Evolutionary conservation across 2,329 filamentous ascomycete genomes (phyloP).

Genomic region (Onygenales sp.): DNA sequence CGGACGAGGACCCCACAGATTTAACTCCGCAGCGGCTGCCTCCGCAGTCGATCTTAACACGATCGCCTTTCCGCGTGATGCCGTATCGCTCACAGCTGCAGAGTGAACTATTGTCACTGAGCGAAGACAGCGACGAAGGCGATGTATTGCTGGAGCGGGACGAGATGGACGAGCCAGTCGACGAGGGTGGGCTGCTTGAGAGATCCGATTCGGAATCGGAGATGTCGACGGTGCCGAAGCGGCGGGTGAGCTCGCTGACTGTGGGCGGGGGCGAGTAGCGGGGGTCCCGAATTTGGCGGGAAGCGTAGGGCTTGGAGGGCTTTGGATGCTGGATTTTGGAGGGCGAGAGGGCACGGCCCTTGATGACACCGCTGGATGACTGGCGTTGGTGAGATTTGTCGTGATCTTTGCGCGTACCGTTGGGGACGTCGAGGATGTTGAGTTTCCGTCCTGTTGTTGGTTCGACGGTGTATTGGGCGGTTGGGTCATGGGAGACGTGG

Average conservation of each 20-base stretch:
- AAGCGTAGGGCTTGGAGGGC: conserved; percentile 79
- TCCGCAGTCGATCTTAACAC: conserved; percentile 93
- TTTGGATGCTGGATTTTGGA: conserved; percentile 87
- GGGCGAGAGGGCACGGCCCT: conserved; percentile 78
- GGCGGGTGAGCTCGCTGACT: conserved; percentile 69
- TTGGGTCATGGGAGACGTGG: conserved; percentile 94
- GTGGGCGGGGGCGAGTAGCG: conserved; percentile 65
- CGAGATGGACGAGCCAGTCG: conserved; percentile 53
- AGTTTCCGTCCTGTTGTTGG: conserved; percentile 94
- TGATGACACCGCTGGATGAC: conserved; percentile 56
- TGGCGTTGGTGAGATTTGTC: conserved; percentile 36
- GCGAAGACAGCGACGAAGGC: conserved; percentile 52
- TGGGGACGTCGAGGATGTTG: conserved; percentile 92
- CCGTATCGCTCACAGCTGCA: conserved; percentile 96
- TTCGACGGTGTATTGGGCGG: conserved; percentile 79
- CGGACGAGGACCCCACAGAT: conserved; percentile 5
- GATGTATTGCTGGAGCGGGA: conserved; percentile 60
- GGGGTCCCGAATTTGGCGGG: conserved; percentile 73
- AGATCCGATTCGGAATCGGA: conserved; percentile 62
- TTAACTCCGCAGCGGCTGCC: conserved; percentile 72
- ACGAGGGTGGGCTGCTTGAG: conserved; percentile 67
- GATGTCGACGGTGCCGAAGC: conserved; percentile 63
- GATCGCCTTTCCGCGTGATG: conserved; percentile 84
- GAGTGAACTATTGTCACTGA: conserved; percentile 50
- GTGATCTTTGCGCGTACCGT: conserved; percentile 35